These are phyloP conservation scores for Apophysomyces variabilis DNA, from an alignment of 371 early-diverging fungal species.

Conservation along the genomic window DNA sequence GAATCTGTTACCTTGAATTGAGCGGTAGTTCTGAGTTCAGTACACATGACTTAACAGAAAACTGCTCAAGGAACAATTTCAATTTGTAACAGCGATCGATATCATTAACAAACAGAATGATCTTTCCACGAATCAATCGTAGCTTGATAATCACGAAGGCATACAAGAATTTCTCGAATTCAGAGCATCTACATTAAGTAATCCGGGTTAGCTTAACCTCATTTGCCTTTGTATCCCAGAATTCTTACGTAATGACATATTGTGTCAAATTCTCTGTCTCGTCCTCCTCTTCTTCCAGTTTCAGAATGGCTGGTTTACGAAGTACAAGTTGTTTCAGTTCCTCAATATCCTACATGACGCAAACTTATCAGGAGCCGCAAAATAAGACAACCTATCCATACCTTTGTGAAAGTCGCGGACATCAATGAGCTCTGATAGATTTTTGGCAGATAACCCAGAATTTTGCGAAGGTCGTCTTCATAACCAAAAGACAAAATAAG, in stretches of 20 bases:
- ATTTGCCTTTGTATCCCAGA: background rate
- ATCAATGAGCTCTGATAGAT: constrained; percentile 89
- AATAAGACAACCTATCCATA: constrained; percentile 12
- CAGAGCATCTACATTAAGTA: constrained; percentile 58
- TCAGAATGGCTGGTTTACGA: constrained; percentile 82
- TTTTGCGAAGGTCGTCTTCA: constrained; percentile 80
- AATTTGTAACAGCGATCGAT: constrained; percentile 92
- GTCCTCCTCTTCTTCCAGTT: constrained; percentile 80
- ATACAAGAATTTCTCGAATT: constrained; percentile 89
- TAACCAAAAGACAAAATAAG: constrained; percentile 93
- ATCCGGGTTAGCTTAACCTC: background rate
- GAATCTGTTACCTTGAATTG: constrained; percentile 59
- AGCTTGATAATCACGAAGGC: constrained; percentile 91
- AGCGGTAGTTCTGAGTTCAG: constrained; percentile 94
- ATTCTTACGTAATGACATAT: constrained; percentile 65
- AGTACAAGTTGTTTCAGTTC: constrained; percentile 82
- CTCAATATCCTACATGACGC: constrained; percentile 70
- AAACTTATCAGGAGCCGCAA: background rate
- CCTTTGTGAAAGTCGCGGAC: constrained; percentile 85
- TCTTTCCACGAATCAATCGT: constrained; percentile 86
- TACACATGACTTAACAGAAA: constrained; percentile 88
- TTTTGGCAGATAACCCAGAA: constrained; percentile 75
- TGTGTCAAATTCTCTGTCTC: constrained; percentile 71
- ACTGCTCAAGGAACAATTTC: constrained; percentile 95
- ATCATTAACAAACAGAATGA: constrained; percentile 92